Percentiles rank a stretch among this genome's conserved stretches.
Conservation (phyloP, 805 yeast species). For the Candida germanica region DNA sequence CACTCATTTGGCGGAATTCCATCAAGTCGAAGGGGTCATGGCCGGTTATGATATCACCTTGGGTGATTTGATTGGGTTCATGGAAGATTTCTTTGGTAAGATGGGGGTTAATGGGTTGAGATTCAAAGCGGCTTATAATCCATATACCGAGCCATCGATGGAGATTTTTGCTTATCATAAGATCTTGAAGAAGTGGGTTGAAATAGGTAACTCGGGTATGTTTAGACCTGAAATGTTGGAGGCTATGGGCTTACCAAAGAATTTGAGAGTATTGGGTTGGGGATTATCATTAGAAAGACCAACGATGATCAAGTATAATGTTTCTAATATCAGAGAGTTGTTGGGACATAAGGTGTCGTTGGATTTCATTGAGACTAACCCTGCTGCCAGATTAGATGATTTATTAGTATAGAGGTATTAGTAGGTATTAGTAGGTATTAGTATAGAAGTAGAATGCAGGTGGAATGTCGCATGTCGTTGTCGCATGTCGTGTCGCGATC, state of each 20-base stretch:
- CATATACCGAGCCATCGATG: conserved; percentile 98
- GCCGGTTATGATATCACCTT: conserved; percentile 94
- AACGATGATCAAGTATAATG: conserved; percentile 97
- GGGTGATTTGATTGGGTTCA: conserved; percentile 96
- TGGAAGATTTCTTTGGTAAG: conserved; percentile 93
- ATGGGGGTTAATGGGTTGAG: conserved; percentile 96
- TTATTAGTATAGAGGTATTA: conserved; percentile 32
- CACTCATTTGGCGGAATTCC: conserved; percentile 98
- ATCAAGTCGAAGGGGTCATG: conserved; percentile 98
- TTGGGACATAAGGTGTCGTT: conserved; percentile 95
- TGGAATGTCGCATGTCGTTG: no score
- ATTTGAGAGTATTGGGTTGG: conserved; percentile 93
- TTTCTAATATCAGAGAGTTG: conserved; percentile 91
- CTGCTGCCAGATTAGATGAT: conserved; percentile 93
- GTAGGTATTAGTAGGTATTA: no score
- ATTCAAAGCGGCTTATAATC: conserved; percentile 98
- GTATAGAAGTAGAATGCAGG: no score
- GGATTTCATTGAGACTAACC: conserved; percentile 91
- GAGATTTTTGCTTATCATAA: conserved; percentile 97
- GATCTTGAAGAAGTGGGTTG: conserved; percentile 96
- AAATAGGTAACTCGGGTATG: conserved; percentile 99
- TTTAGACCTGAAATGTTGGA: conserved; percentile 99
- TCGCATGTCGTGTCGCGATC: no score
- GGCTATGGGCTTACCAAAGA: conserved; percentile 95
- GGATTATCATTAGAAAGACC: conserved; percentile 98